Conservation (phyloP, 768 basidiomycete species). For the Sarcodon aspratus region DNA sequence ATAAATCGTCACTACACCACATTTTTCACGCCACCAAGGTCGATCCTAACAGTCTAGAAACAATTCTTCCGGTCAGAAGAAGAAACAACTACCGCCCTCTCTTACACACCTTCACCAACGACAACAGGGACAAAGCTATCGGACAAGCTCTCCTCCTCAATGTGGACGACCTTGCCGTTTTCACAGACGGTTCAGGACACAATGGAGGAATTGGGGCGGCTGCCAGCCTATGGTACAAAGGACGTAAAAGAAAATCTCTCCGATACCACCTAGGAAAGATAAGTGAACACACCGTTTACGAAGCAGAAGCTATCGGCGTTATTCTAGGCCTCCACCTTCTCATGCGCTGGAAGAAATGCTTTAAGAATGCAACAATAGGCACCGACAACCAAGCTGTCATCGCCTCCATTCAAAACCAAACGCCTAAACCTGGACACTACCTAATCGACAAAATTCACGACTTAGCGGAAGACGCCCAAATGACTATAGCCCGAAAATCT, state of each 20-base stretch:
- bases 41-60: neutral
- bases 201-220: conserved; percentile 10
- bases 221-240: neutral
- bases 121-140: neutral
- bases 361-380: conserved; percentile 4
- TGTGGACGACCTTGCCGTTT: conserved; percentile 4
- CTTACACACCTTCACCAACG: neutral
- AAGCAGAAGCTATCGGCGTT: conserved; percentile 7
- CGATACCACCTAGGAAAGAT: conserved; percentile 3
- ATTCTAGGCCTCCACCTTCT: conserved; percentile 7
- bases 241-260: neutral
- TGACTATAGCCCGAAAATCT: neutral
- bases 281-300: conserved; percentile 10
- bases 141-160: neutral
- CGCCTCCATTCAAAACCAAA: neutral
- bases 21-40: neutral
- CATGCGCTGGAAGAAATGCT: neutral
- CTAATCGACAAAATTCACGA: conserved; percentile 3
- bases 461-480: neutral
- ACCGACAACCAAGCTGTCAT: conserved; percentile 9
- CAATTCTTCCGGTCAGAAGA: neutral
- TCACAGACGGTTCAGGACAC: conserved; percentile 10
- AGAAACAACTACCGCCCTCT: neutral
- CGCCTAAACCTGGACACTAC: conserved; percentile 1
- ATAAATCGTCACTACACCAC: neutral